Conservation (phyloP, 2,329 filamentous ascomycete species). For the Penicillium brevicompactum region DNA sequence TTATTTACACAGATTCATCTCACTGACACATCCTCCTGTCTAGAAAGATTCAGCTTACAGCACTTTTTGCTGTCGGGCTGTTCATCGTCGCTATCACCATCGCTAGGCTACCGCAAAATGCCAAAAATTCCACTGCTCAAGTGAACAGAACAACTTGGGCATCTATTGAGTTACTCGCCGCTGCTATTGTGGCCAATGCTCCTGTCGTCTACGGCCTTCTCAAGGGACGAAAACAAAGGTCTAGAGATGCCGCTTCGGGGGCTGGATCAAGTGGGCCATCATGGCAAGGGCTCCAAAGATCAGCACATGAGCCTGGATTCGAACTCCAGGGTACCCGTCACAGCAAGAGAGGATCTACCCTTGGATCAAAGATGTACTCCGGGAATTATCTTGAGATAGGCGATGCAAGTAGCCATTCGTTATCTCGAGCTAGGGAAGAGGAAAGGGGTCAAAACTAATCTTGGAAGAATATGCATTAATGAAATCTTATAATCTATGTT, state of each 20-base stretch:
- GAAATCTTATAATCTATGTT: no score
- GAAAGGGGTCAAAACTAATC: not conserved
- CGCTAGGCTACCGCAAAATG: constrained; percentile 14
- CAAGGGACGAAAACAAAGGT: constrained; percentile 6
- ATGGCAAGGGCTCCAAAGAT: constrained; percentile 2
- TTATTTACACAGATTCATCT: not conserved
- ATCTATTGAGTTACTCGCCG: constrained; percentile 14
- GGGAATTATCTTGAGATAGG: constrained; percentile 6
- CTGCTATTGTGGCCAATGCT: constrained; percentile 14
- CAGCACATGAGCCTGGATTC: constrained; percentile 1
- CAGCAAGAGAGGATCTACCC: constrained; percentile 1
- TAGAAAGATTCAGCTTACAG: constrained; percentile 15
- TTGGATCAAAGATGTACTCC: not conserved
- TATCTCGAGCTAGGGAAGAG: constrained; percentile 1
- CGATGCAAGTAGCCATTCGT: constrained; percentile 3
- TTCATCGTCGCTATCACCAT: constrained; percentile 20
- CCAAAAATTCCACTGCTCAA: constrained; percentile 8
- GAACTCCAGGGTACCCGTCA: constrained; percentile 6
- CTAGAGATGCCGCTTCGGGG: constrained; percentile 9
- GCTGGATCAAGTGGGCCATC: not conserved
- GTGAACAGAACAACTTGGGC: constrained; percentile 18
- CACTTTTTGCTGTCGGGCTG: constrained; percentile 15
- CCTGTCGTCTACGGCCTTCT: constrained; percentile 14
- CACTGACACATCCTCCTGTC: not conserved
- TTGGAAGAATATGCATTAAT: not conserved